A percentile compares a stretch with the other conserved stretches of the same genome.
Evolutionary conservation across 192 early-diverging fungal genomes (phyloP).

Genomic region (Glomus cerebriforme): DNA sequence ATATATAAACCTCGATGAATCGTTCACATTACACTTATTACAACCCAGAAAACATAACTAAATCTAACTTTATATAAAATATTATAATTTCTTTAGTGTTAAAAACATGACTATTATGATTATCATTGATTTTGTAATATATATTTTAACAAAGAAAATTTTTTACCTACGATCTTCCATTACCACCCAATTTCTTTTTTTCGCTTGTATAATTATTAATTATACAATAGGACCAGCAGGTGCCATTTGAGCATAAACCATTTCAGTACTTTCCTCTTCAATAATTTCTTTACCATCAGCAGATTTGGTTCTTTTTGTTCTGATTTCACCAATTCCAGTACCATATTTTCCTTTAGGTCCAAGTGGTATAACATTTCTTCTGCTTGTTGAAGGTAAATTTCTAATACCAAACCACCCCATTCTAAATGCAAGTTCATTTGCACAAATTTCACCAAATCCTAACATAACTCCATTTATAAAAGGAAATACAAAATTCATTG

Average conservation of each 20-base stretch:
- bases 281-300: background rate
- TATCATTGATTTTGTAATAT: too few relatives aligned
- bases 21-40: too few relatives aligned
- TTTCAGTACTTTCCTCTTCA: background rate
- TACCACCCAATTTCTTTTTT: too few relatives aligned
- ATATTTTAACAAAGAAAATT: too few relatives aligned
- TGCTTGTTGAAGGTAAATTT: background rate
- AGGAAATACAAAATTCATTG: conserved; percentile 59
- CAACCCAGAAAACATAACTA: too few relatives aligned
- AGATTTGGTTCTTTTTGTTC: background rate
- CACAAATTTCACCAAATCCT: conserved; percentile 84
- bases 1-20: too few relatives aligned
- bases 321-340: background rate
- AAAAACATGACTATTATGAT: too few relatives aligned
- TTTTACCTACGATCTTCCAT: too few relatives aligned
- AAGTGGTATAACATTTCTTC: conserved; percentile 6
- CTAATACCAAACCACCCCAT: conserved; percentile 63
- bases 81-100: too few relatives aligned
- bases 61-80: too few relatives aligned
- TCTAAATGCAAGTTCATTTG: conserved; percentile 73
- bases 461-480: conserved; percentile 64
- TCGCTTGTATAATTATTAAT: too few relatives aligned
- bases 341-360: conserved; percentile 9
- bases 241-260: conserved; percentile 14
- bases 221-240: background rate